Base-by-base conservation (phyloP, 2,329 filamentous ascomycete species). In the Stagonosporopsis tanaceti region DNA sequence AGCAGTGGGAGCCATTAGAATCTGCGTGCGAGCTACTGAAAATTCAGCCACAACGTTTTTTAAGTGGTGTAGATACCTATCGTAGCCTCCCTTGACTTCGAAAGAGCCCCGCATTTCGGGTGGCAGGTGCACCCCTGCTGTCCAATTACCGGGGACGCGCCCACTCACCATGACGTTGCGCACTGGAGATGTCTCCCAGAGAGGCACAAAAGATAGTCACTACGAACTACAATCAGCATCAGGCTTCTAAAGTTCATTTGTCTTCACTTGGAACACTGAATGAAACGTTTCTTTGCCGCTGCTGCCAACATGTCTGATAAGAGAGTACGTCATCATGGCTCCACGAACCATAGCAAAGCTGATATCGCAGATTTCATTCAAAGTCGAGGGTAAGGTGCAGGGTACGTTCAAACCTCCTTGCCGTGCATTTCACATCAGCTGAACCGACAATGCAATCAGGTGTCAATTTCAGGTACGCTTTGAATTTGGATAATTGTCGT, bases 381-480 rank as follows among this genome's bases (percentile, higher is more conserved):
- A 74, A 58, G 81, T 82, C 58, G 68, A 77, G 24, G 81, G 81
- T 54, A 64, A 74, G 27, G 80, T 82, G 35, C 80, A 83, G 70
- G 81, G 72, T 71, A 50, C 53, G 66, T 62, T 39, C 14, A 12
- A 20, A 14, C 28, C n/a, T 32, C 44, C 20, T 45, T 24, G 17
- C 20, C 30, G 34, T 37, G n/a, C 35, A 15, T n/a, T 20, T 15
- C 22, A 6, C 8, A 20, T 20, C 3, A 20, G 20, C 20, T 20
- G 20, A 28, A 22, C 38, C 46, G 35, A 57, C 38, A 5, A 44
- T 52, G 14, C 8, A 6, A 30, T 32, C 34, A 77, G 73, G 81
- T 35, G 82, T 84, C 60, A 82, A 80, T 70, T 84, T 82, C 68
- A 78, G 81, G 77, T 80, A 71, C 37, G 9, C 38, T 28, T 2